Conservation (phyloP, 2,329 filamentous ascomycete genomes). For the Cordyceps pruinosa region DNA sequence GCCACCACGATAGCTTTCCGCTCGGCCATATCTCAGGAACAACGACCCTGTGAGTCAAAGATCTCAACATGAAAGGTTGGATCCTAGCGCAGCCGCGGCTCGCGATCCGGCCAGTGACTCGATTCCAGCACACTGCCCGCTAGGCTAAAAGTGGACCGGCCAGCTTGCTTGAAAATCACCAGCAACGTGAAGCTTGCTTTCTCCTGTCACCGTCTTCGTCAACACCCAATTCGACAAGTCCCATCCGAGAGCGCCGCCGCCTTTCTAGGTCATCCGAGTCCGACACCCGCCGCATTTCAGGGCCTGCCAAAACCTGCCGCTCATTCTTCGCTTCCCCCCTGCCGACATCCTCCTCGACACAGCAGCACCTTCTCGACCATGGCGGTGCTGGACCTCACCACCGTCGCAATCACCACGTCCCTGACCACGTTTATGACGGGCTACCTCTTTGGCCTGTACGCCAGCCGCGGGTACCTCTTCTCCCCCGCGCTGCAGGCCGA, state of each 20-base stretch:
- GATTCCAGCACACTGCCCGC: background rate
- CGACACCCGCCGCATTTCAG: background rate
- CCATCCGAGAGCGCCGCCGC: background rate
- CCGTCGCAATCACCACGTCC: constrained; percentile 64
- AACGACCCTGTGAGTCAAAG: background rate
- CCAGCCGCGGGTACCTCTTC: constrained; percentile 53
- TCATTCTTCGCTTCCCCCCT: background rate
- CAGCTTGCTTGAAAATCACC: constrained; percentile 2
- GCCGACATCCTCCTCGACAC: background rate
- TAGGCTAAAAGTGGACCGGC: constrained; percentile 9
- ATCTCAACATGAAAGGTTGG: background rate
- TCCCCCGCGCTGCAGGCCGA: constrained; percentile 50
- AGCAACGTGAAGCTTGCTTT: background rate
- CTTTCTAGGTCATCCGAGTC: background rate
- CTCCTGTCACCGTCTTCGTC: background rate
- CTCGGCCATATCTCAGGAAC: constrained; percentile 24
- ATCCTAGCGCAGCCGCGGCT: background rate
- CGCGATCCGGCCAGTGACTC: constrained; percentile 2
- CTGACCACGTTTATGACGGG: constrained; percentile 68
- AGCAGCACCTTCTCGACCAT: constrained; percentile 23
- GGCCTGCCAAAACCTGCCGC: background rate
- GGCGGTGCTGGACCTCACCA: constrained; percentile 38
- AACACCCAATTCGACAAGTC: background rate
- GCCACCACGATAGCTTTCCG: constrained; percentile 60
- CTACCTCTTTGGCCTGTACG: constrained; percentile 75